Evolutionary conservation across 2,329 filamentous ascomycete genomes (phyloP), one percentile per base, ranked within the genome.

Genomic region (Cladophialophora bantiana): DNA sequence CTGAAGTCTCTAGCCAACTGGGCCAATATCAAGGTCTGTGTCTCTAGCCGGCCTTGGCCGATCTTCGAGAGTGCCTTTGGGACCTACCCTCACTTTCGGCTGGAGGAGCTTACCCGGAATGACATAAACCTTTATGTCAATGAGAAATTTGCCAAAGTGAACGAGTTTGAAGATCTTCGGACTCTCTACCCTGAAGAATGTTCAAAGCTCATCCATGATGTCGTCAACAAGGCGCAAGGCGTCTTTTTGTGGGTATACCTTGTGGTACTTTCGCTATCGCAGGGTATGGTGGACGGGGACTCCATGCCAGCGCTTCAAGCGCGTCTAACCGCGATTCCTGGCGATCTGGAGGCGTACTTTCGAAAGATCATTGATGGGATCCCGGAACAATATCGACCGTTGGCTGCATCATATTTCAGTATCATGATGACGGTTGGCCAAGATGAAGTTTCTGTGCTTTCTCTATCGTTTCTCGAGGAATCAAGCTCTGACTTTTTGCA

Each of bases 191-290:
- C 38, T 15, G 15, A 42, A n/a, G 12, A 15, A 4, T 13, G 2
- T 15, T 13, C 5, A 2, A 3, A 42, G 4, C 20, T 59, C 7
- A 12, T 26, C 1, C 10, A 59, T 6, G 60, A 63, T 10, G 40
- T 63, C 10, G 50, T 55, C 26, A 35, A 36, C 15, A 63, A 63
- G 20, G 50, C 60, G 7, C 10, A 7, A 4, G 60, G 60, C 5
- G 60, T 63, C 1, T 63, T 63, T 40, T 31, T 63, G 15, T 63
- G 60, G 60, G 60, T 63, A 10, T 31, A 34, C 26, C 48, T 63
- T 31, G 60, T 55, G 13, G 36, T 45, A 18, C 31, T 15, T 3
- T 15, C 7, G 2, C 56, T 59, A 36, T 31, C 42, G 13, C 12
- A 36, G 2, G 38, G 36, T 7, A 6, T 59, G 13, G n/a, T 13